phyloP scores from a whole-genome alignment of 2,329 filamentous ascomycete species.

The Setomelanomma holmii region DNA sequence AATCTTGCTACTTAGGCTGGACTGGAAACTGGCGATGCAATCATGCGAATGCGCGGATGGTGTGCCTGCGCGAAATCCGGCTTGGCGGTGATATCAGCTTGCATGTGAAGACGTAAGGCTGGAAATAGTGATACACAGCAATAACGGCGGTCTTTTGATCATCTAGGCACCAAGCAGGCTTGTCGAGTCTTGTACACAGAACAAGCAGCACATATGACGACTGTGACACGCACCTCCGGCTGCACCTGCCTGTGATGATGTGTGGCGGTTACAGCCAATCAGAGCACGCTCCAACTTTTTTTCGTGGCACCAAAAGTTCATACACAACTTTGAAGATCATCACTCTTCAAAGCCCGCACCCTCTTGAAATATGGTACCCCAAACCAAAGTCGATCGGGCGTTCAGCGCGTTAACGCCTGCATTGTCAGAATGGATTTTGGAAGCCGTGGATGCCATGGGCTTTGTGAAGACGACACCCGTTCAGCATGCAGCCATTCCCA shows the following conservation, averaged over 20 bases:
- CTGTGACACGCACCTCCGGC: constrained; percentile 5
- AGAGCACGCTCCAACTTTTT: constrained; percentile 20
- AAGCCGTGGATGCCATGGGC: constrained; percentile 83
- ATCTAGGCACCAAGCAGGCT: neutral
- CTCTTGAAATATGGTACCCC: constrained; percentile 38
- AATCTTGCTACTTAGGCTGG: constrained; percentile 22
- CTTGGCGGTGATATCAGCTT: constrained; percentile 34
- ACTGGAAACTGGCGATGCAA: constrained; percentile 29
- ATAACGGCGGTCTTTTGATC: neutral
- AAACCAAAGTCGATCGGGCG: constrained; percentile 52
- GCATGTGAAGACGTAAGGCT: constrained; percentile 17
- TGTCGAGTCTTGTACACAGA: neutral
- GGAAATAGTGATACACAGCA: neutral
- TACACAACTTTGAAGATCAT: constrained; percentile 6
- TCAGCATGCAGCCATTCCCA: constrained; percentile 88
- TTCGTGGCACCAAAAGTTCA: constrained; percentile 22
- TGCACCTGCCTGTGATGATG: neutral
- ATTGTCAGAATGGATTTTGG: constrained; percentile 82
- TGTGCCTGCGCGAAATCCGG: constrained; percentile 15
- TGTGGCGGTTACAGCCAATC: constrained; percentile 17
- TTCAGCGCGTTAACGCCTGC: constrained; percentile 76
- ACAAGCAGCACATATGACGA: constrained; percentile 5
- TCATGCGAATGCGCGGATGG: constrained; percentile 24
- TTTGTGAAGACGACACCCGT: constrained; percentile 90
- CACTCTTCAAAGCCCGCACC: neutral